These are phyloP conservation scores for Suillus fuscotomentosus DNA, from an alignment of 768 basidiomycete species.

Conservation along the genomic window DNA sequence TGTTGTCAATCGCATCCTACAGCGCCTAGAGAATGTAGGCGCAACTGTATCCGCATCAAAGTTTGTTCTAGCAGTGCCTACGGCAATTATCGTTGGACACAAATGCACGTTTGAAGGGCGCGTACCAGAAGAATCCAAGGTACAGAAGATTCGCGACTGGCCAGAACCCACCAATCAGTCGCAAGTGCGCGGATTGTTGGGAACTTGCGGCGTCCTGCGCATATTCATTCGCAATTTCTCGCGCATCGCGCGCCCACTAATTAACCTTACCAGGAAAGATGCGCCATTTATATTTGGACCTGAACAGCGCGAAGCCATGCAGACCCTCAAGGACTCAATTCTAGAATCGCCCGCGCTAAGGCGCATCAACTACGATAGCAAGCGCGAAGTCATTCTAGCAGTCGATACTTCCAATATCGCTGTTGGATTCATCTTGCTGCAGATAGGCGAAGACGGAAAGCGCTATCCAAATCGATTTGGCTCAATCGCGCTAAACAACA, in stretches of 20 bases:
- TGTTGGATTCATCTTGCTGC: conserved; percentile 13
- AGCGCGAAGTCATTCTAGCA: no score
- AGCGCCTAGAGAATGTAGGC: conserved; percentile 35
- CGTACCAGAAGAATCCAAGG: conserved; percentile 23
- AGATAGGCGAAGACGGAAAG: conserved; percentile 10
- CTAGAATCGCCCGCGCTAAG: no score
- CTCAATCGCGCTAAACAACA: conserved; percentile 36
- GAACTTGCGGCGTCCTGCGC: conserved; percentile 19
- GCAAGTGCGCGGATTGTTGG: conserved; percentile 29
- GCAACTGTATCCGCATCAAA: conserved; percentile 37
- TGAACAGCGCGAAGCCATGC: background rate
- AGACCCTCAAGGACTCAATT: no score
- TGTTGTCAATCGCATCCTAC: conserved; percentile 35
- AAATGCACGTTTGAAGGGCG: conserved; percentile 34
- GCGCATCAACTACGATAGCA: no score
- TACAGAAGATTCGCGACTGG: conserved; percentile 32
- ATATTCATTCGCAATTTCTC: conserved; percentile 32
- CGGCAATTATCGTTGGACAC: conserved; percentile 35
- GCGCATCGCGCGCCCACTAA: conserved; percentile 17
- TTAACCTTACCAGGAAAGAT: conserved; percentile 25
- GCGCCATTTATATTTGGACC: conserved; percentile 21
- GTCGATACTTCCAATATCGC: no score
- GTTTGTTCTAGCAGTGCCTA: background rate
- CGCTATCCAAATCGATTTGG: conserved; percentile 33
- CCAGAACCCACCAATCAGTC: conserved; percentile 6